phyloP scores from a whole-genome alignment of 129 eudicot genomes.

The Solidago caesia region DNA sequence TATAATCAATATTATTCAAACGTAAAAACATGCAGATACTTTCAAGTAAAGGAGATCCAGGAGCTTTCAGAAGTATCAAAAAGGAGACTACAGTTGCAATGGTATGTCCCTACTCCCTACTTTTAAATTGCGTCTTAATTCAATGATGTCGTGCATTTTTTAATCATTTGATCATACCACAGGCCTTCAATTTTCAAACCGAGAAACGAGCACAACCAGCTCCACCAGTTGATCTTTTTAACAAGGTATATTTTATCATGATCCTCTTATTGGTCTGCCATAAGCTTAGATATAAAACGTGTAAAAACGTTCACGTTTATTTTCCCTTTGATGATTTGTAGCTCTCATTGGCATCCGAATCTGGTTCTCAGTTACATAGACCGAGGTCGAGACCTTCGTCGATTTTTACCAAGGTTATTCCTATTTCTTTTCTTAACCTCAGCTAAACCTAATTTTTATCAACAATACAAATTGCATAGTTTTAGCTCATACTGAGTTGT shows the following conservation, averaged over 20 bases:
- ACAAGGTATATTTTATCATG: conserved; percentile 50
- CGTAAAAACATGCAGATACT: conserved; percentile 50
- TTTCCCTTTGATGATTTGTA: conserved; percentile 21
- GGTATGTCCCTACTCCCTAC: conserved; percentile 36
- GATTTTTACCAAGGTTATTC: conserved; percentile 50
- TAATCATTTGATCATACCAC: conserved; percentile 18
- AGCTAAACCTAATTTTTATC: neutral
- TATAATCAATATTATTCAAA: neutral
- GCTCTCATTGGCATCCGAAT: conserved; percentile 76
- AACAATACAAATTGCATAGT: neutral
- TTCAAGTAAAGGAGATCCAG: conserved; percentile 73
- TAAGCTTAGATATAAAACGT: neutral
- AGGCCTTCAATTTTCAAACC: conserved; percentile 82
- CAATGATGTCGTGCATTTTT: neutral
- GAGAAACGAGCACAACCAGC: conserved; percentile 61
- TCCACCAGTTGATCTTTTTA: conserved; percentile 82
- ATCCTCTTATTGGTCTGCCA: neutral
- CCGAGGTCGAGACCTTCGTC: conserved; percentile 35
- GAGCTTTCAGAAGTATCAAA: conserved; percentile 70
- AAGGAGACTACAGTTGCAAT: conserved; percentile 68
- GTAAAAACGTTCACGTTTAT: neutral
- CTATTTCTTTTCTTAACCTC: conserved; percentile 14
- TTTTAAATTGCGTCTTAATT: neutral
- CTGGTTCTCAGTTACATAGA: conserved; percentile 38
- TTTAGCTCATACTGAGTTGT: conserved; percentile 25